phyloP scores from a whole-genome alignment of 768 basidiomycete genomes.

The Coprinopsis cinerea region DNA sequence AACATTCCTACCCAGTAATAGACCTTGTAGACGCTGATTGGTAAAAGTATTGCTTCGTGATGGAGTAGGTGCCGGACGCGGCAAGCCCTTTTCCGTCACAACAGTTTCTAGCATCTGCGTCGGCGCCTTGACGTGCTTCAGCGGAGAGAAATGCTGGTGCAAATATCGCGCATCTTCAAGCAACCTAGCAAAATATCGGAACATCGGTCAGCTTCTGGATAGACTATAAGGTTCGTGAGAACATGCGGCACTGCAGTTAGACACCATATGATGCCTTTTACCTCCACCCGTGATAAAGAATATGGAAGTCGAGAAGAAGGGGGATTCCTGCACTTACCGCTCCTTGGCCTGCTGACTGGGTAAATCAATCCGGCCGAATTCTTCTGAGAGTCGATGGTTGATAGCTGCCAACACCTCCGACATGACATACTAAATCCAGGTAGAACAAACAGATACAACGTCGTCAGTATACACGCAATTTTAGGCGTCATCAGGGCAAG shows the following conservation, averaged over 20 bases:
- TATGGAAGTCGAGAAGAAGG: background rate
- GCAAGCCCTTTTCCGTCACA: conserved; percentile 71
- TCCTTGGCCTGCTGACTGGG: conserved; percentile 81
- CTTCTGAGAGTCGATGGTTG: conserved; percentile 84
- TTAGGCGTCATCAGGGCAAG: conserved; percentile 1
- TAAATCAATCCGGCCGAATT: conserved; percentile 77
- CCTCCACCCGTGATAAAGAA: background rate
- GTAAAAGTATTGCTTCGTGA: conserved; percentile 34
- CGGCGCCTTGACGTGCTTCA: conserved; percentile 69
- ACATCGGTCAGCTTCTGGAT: conserved; percentile 1
- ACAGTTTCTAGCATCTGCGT: conserved; percentile 82
- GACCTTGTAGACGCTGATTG: conserved; percentile 44
- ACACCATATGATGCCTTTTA: background rate
- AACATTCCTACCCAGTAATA: conserved; percentile 34
- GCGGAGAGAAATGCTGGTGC: conserved; percentile 64
- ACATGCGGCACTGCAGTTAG: conserved; percentile 1
- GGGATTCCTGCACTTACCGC: conserved; percentile 48
- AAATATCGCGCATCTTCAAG: conserved; percentile 74
- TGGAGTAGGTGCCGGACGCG: conserved; percentile 26
- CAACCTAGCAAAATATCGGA: conserved; percentile 41
- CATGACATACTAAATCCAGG: conserved; percentile 71
- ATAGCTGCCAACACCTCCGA: conserved; percentile 91
- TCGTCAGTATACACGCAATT: conserved; percentile 6
- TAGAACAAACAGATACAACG: conserved; percentile 11
- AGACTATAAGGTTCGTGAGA: background rate